Evolutionary conservation across 2,329 filamentous ascomycete species (phyloP).

Genomic region (Stagonosporopsis vannaccii): DNA sequence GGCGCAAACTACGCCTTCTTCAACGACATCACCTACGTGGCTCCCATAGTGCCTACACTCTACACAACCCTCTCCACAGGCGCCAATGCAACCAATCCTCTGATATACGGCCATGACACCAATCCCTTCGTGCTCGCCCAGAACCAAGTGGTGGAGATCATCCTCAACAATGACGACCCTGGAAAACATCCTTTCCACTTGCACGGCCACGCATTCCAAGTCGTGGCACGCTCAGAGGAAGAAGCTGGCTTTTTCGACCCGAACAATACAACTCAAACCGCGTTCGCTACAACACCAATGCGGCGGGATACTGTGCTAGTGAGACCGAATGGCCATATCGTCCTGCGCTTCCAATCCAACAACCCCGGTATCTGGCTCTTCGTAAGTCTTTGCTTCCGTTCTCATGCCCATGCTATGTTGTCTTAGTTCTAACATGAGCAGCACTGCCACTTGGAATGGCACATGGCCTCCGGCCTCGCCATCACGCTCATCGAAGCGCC

Average conservation of each 20-base stretch:
- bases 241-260: constrained; percentile 58
- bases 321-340: constrained; percentile 61
- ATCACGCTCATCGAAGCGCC: constrained; percentile 62
- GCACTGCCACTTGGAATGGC: constrained; percentile 49
- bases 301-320: constrained; percentile 64
- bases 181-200: constrained; percentile 74
- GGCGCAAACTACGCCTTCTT: constrained; percentile 69
- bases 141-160: constrained; percentile 72
- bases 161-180: constrained; percentile 78
- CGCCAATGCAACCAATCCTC: constrained; percentile 54
- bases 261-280: constrained; percentile 41
- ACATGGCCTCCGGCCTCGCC: constrained; percentile 56
- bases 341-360: constrained; percentile 63
- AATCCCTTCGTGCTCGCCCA: constrained; percentile 70
- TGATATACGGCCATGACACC: constrained; percentile 61
- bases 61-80: constrained; percentile 75
- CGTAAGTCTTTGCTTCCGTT: background rate
- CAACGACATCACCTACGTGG: constrained; percentile 78
- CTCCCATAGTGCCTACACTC: constrained; percentile 78
- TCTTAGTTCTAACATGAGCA: background rate
- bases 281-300: constrained; percentile 49
- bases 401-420: background rate
- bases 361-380: constrained; percentile 54
- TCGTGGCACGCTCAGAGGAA: constrained; percentile 42
- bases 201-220: constrained; percentile 61